Conservation (phyloP, 345 rosid species). For the Pistacia vera region DNA sequence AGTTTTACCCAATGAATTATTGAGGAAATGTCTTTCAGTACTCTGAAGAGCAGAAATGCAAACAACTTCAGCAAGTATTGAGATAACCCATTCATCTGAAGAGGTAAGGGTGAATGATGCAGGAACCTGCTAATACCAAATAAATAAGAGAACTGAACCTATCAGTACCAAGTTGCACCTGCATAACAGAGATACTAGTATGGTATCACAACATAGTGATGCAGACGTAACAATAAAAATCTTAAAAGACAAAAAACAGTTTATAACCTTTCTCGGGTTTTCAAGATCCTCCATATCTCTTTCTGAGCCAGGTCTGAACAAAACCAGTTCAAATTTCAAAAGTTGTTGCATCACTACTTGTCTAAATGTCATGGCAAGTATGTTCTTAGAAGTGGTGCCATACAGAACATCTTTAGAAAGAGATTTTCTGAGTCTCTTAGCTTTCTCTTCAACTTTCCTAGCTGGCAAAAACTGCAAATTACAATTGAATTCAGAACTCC, state of each 20-base stretch:
- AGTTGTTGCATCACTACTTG: conserved; percentile 81
- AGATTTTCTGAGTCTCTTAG: conserved; percentile 47
- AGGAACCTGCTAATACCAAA: conserved; percentile 74
- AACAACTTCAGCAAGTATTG: conserved; percentile 76
- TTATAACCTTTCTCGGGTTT: conserved; percentile 75
- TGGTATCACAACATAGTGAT: conserved; percentile 28
- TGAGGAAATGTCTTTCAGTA: conserved; percentile 57
- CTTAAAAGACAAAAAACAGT: conserved; percentile 5
- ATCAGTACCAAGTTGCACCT: conserved; percentile 57
- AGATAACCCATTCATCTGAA: conserved; percentile 57
- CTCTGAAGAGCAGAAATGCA: conserved; percentile 63
- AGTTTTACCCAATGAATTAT: conserved; percentile 36
- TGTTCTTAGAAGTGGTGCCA: conserved; percentile 49
- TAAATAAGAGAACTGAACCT: conserved; percentile 61
- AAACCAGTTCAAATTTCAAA: conserved; percentile 71
- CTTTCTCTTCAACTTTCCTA: conserved; percentile 75
- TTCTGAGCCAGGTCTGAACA: conserved; percentile 70
- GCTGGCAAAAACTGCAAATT: conserved; percentile 77
- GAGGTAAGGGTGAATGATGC: conserved; percentile 61
- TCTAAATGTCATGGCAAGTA: conserved; percentile 89
- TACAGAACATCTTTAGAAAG: conserved; percentile 46
- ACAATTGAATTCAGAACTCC: not conserved
- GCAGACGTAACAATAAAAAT: conserved; percentile 1
- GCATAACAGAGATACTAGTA: conserved; percentile 42
- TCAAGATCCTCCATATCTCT: conserved; percentile 70